A percentile compares a stretch with the other conserved stretches of the same genome.
Conservation (phyloP, 768 basidiomycete genomes). For the Termitomyces sp. region DNA sequence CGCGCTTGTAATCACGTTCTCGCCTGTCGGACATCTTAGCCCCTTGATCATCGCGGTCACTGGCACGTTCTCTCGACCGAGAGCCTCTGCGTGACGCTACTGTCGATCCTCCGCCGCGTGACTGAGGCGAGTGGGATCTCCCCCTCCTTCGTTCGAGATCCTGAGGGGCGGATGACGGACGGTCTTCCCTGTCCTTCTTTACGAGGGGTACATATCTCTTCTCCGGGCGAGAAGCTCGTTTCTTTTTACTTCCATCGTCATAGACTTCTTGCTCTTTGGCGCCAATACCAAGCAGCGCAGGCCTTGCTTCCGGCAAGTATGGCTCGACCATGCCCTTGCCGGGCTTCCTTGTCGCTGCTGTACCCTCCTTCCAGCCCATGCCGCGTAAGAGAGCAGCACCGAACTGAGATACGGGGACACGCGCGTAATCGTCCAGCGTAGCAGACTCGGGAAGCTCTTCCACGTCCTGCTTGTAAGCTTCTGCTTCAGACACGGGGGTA, state of each 20-base stretch:
- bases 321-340: constrained; percentile 66
- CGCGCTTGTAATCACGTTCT: constrained; percentile 12
- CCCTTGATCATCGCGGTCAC: constrained; percentile 24
- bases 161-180: constrained; percentile 17
- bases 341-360: constrained; percentile 58
- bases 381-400: constrained; percentile 90
- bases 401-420: constrained; percentile 89
- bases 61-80: constrained; percentile 40
- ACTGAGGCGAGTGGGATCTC: constrained; percentile 30
- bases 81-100: constrained; percentile 44
- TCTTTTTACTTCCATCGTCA: constrained; percentile 62
- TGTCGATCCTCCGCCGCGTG: constrained; percentile 26
- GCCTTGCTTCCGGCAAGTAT: constrained; percentile 77
- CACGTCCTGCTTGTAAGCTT: constrained; percentile 83
- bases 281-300: constrained; percentile 87
- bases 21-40: constrained; percentile 12
- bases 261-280: constrained; percentile 80
- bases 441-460: constrained; percentile 71
- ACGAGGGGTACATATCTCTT: constrained; percentile 82
- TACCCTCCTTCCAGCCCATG: constrained; percentile 94
- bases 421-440: constrained; percentile 79
- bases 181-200: constrained; percentile 52
- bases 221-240: constrained; percentile 46
- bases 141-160: constrained; percentile 18
- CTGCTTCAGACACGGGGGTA: constrained; percentile 63